These are phyloP conservation scores for Blastobotrys parvus DNA, from an alignment of 805 yeast species.

Conservation along the genomic window DNA sequence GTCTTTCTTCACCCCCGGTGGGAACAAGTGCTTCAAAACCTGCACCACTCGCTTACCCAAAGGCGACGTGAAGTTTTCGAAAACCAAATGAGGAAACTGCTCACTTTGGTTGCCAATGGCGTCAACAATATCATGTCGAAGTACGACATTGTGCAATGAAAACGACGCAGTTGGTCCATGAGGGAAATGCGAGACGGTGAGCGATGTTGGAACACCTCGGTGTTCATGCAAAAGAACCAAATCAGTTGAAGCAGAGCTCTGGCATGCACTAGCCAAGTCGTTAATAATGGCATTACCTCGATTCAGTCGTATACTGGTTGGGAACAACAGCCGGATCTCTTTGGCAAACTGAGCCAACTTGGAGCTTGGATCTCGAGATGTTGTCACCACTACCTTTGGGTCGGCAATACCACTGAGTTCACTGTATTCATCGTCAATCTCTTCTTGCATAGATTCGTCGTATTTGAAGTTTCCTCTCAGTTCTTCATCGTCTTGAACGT, in stretches of 20 bases:
- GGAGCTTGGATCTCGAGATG: slow-evolving; percentile 85
- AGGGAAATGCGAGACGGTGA: slow-evolving; percentile 91
- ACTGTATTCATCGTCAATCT: slow-evolving; percentile 84
- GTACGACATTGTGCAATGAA: slow-evolving; percentile 86
- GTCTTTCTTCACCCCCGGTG: slow-evolving; percentile 93
- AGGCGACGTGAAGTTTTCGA: slow-evolving; percentile 76
- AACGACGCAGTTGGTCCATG: slow-evolving; percentile 96
- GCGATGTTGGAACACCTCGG: slow-evolving; percentile 94
- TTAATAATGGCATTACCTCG: slow-evolving; percentile 91
- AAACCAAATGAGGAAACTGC: slow-evolving; percentile 87
- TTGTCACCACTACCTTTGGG: slow-evolving; percentile 86
- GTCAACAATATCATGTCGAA: slow-evolving; percentile 84
- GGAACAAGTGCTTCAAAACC: slow-evolving; percentile 80
- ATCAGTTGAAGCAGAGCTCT: slow-evolving; percentile 74
- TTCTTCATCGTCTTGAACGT: slow-evolving; percentile 76
- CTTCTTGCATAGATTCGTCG: slow-evolving; percentile 68
- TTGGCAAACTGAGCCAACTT: slow-evolving; percentile 85
- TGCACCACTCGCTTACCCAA: slow-evolving; percentile 78
- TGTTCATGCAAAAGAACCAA: slow-evolving; percentile 86
- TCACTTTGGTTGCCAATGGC: slow-evolving; percentile 77
- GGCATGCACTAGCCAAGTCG: slow-evolving; percentile 74
- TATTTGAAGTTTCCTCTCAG: slow-evolving; percentile 75
- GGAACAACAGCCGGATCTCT: slow-evolving; percentile 82
- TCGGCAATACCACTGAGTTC: slow-evolving; percentile 81
- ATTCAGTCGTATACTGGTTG: slow-evolving; percentile 80